A percentile compares a stretch with the other conserved stretches of the same genome.
These are phyloP conservation scores for Plasmodiophora brassicae DNA, from an alignment of 208 protist species.

Conservation along the genomic window DNA sequence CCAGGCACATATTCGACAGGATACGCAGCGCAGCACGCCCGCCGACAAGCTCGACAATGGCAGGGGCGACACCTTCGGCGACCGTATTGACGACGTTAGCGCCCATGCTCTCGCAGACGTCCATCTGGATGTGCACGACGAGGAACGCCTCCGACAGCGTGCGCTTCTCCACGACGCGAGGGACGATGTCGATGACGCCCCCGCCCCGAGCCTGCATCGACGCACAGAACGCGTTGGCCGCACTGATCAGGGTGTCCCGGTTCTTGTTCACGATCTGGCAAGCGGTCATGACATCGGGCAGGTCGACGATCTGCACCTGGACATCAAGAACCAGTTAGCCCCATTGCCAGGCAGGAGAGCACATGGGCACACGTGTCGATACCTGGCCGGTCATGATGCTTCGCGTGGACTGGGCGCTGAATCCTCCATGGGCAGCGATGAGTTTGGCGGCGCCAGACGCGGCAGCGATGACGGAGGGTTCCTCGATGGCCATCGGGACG, in stretches of 20 bases:
- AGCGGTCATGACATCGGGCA: background rate
- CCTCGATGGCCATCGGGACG: slow-evolving; percentile 58
- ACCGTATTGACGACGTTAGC: slow-evolving; percentile 58
- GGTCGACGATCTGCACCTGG: background rate
- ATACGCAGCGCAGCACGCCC: slow-evolving; percentile 49
- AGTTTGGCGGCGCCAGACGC: slow-evolving; percentile 33
- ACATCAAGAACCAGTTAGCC: too few species aligned
- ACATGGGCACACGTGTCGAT: too few species aligned
- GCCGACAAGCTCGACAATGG: slow-evolving; percentile 14
- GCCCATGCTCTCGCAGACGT: slow-evolving; percentile 54
- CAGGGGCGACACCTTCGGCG: slow-evolving; percentile 43
- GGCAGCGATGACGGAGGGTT: slow-evolving; percentile 55
- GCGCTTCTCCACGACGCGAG: background rate
- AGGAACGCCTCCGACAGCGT: background rate
- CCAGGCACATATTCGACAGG: slow-evolving; percentile 46
- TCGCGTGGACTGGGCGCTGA: background rate
- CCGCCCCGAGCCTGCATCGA: slow-evolving; percentile 40
- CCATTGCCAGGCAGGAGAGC: too few species aligned
- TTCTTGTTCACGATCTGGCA: background rate
- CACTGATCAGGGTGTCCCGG: background rate
- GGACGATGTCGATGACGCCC: slow-evolving; percentile 37
- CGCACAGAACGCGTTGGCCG: slow-evolving; percentile 43
- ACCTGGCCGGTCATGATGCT: slow-evolving; percentile 31
- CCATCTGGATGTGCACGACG: slow-evolving; percentile 46
- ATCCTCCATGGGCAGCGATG: background rate